Evolutionary conservation across 2,329 filamentous ascomycete species (phyloP).

Genomic region (Penicillium aurantiogriseum): DNA sequence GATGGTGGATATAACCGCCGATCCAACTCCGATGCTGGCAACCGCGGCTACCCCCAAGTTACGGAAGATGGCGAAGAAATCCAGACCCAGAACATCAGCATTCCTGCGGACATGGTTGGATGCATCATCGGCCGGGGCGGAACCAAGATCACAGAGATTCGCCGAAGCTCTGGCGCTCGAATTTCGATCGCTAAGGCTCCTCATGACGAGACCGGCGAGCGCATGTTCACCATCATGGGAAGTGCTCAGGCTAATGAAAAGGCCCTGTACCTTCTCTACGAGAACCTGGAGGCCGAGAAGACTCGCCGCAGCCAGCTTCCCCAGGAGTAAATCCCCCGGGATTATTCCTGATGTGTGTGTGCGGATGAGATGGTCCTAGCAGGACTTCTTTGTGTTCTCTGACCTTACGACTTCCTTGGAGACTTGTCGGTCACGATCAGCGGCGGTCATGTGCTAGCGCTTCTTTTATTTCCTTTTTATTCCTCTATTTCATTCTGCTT

Average conservation of each 20-base stretch:
- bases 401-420: constrained; percentile 28
- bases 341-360: constrained; percentile 12
- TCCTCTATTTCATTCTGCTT: constrained; percentile 14
- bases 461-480: constrained; percentile 21
- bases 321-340: constrained; percentile 48
- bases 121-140: constrained; percentile 96
- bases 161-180: constrained; percentile 90
- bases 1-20: constrained; percentile 76
- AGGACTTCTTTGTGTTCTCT: constrained; percentile 22
- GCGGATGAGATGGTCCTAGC: constrained; percentile 19
- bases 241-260: constrained; percentile 92
- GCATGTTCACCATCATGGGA: constrained; percentile 99
- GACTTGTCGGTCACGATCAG: constrained; percentile 32
- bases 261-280: constrained; percentile 91
- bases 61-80: constrained; percentile 97
- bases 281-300: constrained; percentile 99
- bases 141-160: constrained; percentile 98
- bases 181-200: constrained; percentile 98
- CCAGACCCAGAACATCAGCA: constrained; percentile 99
- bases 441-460: constrained; percentile 30
- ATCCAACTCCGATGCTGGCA: constrained; percentile 76
- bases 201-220: constrained; percentile 94
- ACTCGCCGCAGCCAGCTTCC: constrained; percentile 87
- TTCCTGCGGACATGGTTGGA: constrained; percentile 98
- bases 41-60: constrained; percentile 79